These are phyloP conservation scores for Acanthamoeba quina DNA, from an alignment of 208 protist species.

Conservation along the genomic window DNA sequence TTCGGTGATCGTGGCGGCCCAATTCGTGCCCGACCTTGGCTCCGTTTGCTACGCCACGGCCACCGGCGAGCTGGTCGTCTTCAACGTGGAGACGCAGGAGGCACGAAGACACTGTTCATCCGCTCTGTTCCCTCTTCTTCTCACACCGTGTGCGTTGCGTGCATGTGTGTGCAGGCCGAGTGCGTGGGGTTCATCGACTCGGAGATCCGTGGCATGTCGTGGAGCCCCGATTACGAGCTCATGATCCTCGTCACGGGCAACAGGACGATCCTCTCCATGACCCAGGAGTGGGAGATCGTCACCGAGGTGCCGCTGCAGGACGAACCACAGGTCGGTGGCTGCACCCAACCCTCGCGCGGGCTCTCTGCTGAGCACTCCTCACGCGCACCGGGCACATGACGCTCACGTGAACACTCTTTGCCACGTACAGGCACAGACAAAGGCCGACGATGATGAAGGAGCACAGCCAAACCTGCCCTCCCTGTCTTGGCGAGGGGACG, in stretches of 20 bases:
- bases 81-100: slow-evolving; percentile 52
- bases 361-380: no score
- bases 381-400: background rate
- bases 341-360: no score
- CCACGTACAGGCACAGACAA: background rate
- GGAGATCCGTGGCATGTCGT: slow-evolving; percentile 80
- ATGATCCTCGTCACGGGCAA: slow-evolving; percentile 76
- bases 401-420: background rate
- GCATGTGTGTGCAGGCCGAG: slow-evolving; percentile 71
- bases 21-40: slow-evolving; percentile 45
- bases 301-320: slow-evolving; percentile 78
- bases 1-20: slow-evolving; percentile 6
- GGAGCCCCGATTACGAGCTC: slow-evolving; percentile 82
- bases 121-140: background rate
- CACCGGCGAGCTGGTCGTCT: slow-evolving; percentile 46
- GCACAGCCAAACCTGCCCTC: background rate
- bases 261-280: slow-evolving; percentile 78
- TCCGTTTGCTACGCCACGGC: slow-evolving; percentile 48
- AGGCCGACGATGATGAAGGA: no score
- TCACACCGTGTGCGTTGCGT: background rate
- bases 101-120: no score
- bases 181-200: slow-evolving; percentile 81
- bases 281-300: slow-evolving; percentile 81
- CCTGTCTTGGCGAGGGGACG: slow-evolving; percentile 85
- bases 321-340: slow-evolving; percentile 19